A percentile compares a stretch with the other conserved stretches of the same genome.
Evolutionary conservation across 2,329 filamentous ascomycete genomes (phyloP).

Genomic region (Penicillium rolfsii): DNA sequence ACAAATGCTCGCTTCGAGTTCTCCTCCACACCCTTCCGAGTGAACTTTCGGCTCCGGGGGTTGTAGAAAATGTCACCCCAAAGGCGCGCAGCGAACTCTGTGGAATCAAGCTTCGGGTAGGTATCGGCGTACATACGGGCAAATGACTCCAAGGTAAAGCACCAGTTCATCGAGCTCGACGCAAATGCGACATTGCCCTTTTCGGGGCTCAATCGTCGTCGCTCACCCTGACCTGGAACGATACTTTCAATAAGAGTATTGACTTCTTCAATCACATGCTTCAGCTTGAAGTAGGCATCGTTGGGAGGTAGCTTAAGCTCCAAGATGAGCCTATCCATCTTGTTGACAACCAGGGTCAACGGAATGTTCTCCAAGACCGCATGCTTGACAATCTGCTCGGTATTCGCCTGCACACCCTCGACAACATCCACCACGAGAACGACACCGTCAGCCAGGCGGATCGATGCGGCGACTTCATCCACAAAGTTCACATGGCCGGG

Average conservation of each 20-base stretch:
- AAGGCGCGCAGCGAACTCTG: constrained; percentile 80
- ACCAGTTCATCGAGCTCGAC: constrained; percentile 92
- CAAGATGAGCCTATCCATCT: constrained; percentile 92
- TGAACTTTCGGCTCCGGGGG: constrained; percentile 85
- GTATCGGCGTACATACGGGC: constrained; percentile 94
- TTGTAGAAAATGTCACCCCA: constrained; percentile 99
- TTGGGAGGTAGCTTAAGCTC: constrained; percentile 92
- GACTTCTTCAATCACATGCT: constrained; percentile 97
- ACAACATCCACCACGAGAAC: constrained; percentile 94
- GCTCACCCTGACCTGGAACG: constrained; percentile 77
- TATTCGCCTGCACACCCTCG: constrained; percentile 98
- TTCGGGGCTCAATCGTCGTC: constrained; percentile 83
- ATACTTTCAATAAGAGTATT: constrained; percentile 93
- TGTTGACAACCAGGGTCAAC: constrained; percentile 89
- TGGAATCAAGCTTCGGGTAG: constrained; percentile 77
- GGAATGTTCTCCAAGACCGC: constrained; percentile 88
- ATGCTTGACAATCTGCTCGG: constrained; percentile 96
- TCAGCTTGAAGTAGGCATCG: constrained; percentile 98
- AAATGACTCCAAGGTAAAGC: constrained; percentile 91
- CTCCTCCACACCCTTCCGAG: constrained; percentile 81
- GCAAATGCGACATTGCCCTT: constrained; percentile 98
- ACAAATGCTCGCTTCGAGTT: constrained; percentile 84
- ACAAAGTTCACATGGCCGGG: constrained; percentile 98
- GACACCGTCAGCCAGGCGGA: constrained; percentile 87
- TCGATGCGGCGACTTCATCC: constrained; percentile 87